Percentiles rank a stretch among this genome's conserved stretches.
phyloP scores from a whole-genome alignment of 352 stramenopile genomes.

The Phytophthora pseudosyringae region DNA sequence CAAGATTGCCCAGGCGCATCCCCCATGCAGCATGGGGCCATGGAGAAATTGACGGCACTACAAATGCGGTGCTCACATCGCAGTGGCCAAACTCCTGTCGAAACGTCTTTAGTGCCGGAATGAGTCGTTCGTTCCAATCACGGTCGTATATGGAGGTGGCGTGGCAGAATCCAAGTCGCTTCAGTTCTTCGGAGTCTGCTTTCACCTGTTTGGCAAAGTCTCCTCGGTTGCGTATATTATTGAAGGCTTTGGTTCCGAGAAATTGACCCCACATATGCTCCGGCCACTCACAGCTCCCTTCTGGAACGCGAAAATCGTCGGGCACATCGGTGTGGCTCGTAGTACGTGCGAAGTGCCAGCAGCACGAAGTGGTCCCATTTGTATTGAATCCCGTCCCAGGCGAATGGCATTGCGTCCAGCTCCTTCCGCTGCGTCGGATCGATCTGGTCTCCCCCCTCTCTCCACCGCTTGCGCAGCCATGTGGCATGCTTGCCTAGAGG shows the following conservation, averaged over 20 bases:
- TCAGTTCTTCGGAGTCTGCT: slow-evolving; percentile 27
- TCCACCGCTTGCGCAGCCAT: slow-evolving; percentile 5
- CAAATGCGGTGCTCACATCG: slow-evolving; percentile 33
- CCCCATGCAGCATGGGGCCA: slow-evolving; percentile 45
- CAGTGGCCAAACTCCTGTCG: slow-evolving; percentile 38
- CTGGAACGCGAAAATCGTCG: slow-evolving; percentile 30
- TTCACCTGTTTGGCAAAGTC: slow-evolving; percentile 35
- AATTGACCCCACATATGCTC: slow-evolving; percentile 19
- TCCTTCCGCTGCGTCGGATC: slow-evolving; percentile 14
- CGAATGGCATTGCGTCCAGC: slow-evolving; percentile 35
- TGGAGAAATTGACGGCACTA: slow-evolving; percentile 26
- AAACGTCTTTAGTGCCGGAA: slow-evolving; percentile 43
- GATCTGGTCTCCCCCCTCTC: background rate
- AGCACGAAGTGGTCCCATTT: slow-evolving; percentile 8
- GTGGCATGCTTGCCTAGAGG: background rate
- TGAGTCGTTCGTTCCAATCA: slow-evolving; percentile 44
- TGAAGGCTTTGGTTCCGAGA: slow-evolving; percentile 38
- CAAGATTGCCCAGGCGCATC: slow-evolving; percentile 40
- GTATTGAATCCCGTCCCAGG: slow-evolving; percentile 29
- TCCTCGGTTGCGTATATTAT: slow-evolving; percentile 31
- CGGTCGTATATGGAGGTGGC: slow-evolving; percentile 31
- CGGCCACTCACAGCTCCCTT: slow-evolving; percentile 21
- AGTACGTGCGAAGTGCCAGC: too few relatives aligned
- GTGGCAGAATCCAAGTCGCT: slow-evolving; percentile 42
- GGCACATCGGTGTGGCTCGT: slow-evolving; percentile 34